These are phyloP conservation scores for Thermochaetoides thermophila DNA, from an alignment of 495 filamentous ascomycete species.

Conservation along the genomic window DNA sequence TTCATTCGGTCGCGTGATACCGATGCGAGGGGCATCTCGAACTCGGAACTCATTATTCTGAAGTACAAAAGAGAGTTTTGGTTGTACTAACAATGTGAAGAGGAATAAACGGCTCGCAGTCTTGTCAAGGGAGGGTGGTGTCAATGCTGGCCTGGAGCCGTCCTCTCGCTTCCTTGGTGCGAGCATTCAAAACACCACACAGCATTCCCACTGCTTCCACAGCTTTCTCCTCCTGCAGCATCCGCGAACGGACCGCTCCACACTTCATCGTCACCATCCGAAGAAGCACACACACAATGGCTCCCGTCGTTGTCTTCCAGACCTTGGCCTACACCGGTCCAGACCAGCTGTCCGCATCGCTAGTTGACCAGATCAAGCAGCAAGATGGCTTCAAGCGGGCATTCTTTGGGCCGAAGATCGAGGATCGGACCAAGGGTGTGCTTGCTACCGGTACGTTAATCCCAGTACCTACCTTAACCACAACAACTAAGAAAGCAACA, in stretches of 20 bases:
- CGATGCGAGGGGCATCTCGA: too few species aligned
- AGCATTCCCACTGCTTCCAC: too few species aligned
- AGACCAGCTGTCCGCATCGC: neutral
- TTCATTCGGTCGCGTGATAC: too few species aligned
- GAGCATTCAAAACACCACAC: too few species aligned
- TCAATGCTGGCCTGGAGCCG: too few species aligned
- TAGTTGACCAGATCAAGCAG: constrained; percentile 3
- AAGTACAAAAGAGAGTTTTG: too few species aligned
- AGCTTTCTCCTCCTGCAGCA: too few species aligned
- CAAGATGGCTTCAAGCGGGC: constrained; percentile 2
- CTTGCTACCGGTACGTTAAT: constrained; percentile 4
- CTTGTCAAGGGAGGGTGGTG: too few species aligned
- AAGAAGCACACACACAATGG: constrained; percentile 1
- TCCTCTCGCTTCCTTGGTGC: neutral
- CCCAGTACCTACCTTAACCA: neutral
- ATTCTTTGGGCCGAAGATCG: constrained; percentile 9
- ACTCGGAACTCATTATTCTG: too few species aligned
- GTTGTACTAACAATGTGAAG: too few species aligned
- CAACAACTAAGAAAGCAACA: neutral
- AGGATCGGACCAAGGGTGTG: constrained; percentile 5
- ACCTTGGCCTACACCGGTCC: neutral
- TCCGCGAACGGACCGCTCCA: neutral
- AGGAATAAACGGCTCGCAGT: too few species aligned
- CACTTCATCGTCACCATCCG: neutral
- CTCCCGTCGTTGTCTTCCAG: constrained; percentile 5